Evolutionary conservation across 176 grass and related monocot species (phyloP).

Genomic region (Carex littledalei): DNA sequence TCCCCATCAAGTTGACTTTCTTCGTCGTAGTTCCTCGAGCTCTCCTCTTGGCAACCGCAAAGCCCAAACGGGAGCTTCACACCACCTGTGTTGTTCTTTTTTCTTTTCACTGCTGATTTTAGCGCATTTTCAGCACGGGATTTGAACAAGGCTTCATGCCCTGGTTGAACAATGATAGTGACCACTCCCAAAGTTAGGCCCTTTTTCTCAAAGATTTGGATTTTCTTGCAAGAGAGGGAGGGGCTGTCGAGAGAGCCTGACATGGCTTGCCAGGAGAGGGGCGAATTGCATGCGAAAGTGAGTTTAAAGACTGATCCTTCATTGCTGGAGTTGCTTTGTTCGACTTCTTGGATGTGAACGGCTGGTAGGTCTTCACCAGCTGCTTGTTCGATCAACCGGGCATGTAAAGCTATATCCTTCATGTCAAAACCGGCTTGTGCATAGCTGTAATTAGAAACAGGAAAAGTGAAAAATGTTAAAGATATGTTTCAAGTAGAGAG

Average conservation of each 20-base stretch:
- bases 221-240: constrained; percentile 82
- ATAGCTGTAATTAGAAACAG: constrained; percentile 52
- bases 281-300: constrained; percentile 70
- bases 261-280: constrained; percentile 88
- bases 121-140: constrained; percentile 54
- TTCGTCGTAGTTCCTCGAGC: constrained; percentile 63
- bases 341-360: constrained; percentile 64
- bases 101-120: constrained; percentile 62
- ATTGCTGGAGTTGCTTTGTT: constrained; percentile 32
- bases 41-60: constrained; percentile 95
- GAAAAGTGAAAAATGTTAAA: constrained; percentile 5
- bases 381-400: constrained; percentile 76
- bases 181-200: constrained; percentile 87
- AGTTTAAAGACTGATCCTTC: constrained; percentile 61
- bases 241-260: constrained; percentile 69
- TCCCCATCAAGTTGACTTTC: constrained; percentile 77
- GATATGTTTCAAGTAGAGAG: neutral
- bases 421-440: constrained; percentile 94
- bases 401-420: constrained; percentile 86
- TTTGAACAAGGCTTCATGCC: constrained; percentile 70
- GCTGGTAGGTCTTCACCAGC: constrained; percentile 60
- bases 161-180: constrained; percentile 60
- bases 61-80: constrained; percentile 94
- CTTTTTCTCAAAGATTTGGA: constrained; percentile 99
- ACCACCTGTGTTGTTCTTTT: constrained; percentile 54